Conservation (phyloP, 2,329 filamentous ascomycete species). For the Fusarium devonianum region DNA sequence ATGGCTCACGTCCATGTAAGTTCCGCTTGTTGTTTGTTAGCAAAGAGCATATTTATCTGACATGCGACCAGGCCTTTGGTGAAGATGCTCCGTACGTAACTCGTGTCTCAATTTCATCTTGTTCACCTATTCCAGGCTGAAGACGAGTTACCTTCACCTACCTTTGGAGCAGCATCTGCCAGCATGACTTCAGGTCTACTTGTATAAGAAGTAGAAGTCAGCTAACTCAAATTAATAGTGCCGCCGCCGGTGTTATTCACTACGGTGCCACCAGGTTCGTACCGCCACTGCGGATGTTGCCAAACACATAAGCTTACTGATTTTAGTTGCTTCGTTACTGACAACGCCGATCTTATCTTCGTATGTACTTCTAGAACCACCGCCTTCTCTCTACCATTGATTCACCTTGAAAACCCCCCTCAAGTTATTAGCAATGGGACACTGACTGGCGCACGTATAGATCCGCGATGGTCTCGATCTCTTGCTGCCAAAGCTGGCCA, state of each 20-base stretch:
- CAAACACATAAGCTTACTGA: background rate
- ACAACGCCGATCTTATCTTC: constrained; percentile 28
- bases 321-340: constrained; percentile 23
- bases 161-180: no score
- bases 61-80: constrained; percentile 11
- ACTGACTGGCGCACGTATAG: background rate
- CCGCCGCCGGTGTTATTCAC: constrained; percentile 27
- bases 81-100: constrained; percentile 10
- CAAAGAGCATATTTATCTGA: background rate
- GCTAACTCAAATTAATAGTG: background rate
- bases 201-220: background rate
- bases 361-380: background rate
- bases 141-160: no score
- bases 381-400: no score
- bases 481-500: constrained; percentile 23
- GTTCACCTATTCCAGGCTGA: no score
- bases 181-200: no score
- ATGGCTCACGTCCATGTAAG: constrained; percentile 18
- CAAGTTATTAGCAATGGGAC: no score
- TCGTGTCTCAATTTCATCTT: background rate
- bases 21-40: background rate
- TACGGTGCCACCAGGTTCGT: constrained; percentile 10
- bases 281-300: background rate
- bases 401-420: no score
- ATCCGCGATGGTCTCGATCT: constrained; percentile 24